These are phyloP conservation scores for Polyporus tsugae DNA, from an alignment of 1,284 basidiomycete species.

Conservation along the genomic window DNA sequence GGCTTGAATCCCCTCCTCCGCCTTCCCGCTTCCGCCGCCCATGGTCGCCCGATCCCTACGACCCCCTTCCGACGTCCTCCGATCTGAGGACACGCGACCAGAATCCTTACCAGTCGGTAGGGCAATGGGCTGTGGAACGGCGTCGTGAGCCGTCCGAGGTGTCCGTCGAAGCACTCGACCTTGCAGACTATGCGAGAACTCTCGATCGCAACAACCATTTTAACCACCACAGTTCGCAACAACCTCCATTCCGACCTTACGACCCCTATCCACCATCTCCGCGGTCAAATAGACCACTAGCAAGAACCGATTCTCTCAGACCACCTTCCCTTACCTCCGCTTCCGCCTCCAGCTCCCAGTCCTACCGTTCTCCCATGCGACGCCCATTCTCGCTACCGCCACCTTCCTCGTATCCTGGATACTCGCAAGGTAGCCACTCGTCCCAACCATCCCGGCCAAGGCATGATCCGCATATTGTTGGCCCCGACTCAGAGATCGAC, in stretches of 20 bases:
- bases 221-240: slow-evolving; percentile 40
- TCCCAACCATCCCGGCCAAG: slow-evolving; percentile 22
- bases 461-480: slow-evolving; percentile 29
- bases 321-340: slow-evolving; percentile 57
- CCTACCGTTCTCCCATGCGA: slow-evolving; percentile 38
- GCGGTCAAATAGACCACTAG: slow-evolving; percentile 46
- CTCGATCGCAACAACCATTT: slow-evolving; percentile 45
- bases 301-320: slow-evolving; percentile 48
- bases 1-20: slow-evolving; percentile 62
- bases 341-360: slow-evolving; percentile 50
- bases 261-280: slow-evolving; percentile 50
- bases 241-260: slow-evolving; percentile 39
- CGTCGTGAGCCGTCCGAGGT: slow-evolving; percentile 64
- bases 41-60: slow-evolving; percentile 71
- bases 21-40: slow-evolving; percentile 58
- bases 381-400: slow-evolving; percentile 62
- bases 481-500: slow-evolving; percentile 54
- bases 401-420: slow-evolving; percentile 34
- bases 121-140: slow-evolving; percentile 37
- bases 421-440: slow-evolving; percentile 33
- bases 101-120: slow-evolving; percentile 15
- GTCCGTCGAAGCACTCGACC: slow-evolving; percentile 73
- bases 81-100: slow-evolving; percentile 19
- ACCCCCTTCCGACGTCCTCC: slow-evolving; percentile 53
- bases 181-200: slow-evolving; percentile 69